These are phyloP conservation scores for Rubia yunnanensis DNA, from an alignment of 257 asterid species.

Conservation along the genomic window DNA sequence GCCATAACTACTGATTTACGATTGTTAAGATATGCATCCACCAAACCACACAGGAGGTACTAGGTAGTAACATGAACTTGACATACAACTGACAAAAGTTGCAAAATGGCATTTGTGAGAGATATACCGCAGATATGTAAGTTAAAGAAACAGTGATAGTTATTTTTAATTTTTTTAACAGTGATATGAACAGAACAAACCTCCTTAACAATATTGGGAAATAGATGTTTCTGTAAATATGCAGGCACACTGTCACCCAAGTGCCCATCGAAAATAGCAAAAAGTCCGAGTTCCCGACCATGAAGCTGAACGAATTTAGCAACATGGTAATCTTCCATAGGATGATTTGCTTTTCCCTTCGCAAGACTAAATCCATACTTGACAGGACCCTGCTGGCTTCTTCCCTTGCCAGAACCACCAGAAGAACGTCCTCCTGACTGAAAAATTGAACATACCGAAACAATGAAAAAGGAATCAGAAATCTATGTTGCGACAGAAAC, in stretches of 20 bases:
- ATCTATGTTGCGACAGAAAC: not conserved
- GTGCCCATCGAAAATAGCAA: constrained; percentile 88
- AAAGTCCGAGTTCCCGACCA: constrained; percentile 68
- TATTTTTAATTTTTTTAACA: no score
- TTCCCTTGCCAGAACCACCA: constrained; percentile 67
- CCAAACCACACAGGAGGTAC: not conserved
- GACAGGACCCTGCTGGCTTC: constrained; percentile 43
- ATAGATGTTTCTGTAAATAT: constrained; percentile 75
- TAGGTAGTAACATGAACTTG: not conserved
- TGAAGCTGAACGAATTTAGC: constrained; percentile 61
- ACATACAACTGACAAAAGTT: not conserved
- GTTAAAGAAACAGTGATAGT: not conserved
- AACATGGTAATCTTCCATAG: constrained; percentile 96
- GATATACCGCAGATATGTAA: not conserved
- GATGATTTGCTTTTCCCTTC: constrained; percentile 90
- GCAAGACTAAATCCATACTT: constrained; percentile 75
- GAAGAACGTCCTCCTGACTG: constrained; percentile 52
- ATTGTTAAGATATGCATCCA: not conserved
- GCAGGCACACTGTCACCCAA: constrained; percentile 87
- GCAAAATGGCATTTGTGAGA: not conserved
- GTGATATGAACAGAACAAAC: constrained; percentile 36
- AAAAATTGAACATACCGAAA: not conserved
- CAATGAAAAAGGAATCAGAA: not conserved
- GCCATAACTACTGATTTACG: not conserved
- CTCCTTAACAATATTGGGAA: constrained; percentile 81